Evolutionary conservation across 345 rosid genomes (phyloP), one percentile per base, ranked within the genome.

Genomic region (Rubroshorea leprosula): DNA sequence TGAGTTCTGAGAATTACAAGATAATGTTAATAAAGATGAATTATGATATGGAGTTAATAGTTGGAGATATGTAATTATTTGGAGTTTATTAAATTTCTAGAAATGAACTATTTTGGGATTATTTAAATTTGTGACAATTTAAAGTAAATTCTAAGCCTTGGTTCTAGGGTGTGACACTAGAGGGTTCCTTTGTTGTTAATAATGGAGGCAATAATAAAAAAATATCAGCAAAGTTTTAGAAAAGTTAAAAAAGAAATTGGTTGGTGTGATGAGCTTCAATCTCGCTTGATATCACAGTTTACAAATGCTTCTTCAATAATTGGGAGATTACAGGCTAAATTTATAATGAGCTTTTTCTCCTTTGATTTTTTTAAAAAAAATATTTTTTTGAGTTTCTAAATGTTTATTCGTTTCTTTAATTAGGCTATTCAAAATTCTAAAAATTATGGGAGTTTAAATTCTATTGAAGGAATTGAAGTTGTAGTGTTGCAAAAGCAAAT

Each of bases 251-350:
- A 83, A 23, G 83, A 78, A 62, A 77, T 86, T 83, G 73, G 68
- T 3, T 75, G 70, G n/a, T 84, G 98, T 96, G 84, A 76, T 18
- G 72, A 76, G 48, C 72, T 83, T 72, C 98, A 86, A 63, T 71
- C 76, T 68, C 78, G 76, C 55, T 57, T 86, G 58, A 58, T 78
- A 25, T 81, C 84, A 0, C 90, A 73, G 55, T 89, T 79, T 53
- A 57, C 72, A 61, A 83, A 84, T 31, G 90, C 87, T 54, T 80
- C 86, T 66, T 76, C 85, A 23, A 80, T 92, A 62, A 83, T 86
- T 38, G 73, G 73, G 65, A 81, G 96, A 60, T 68, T 92, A 62
- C 83, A 68, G 84, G 96, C 75, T 51, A 11, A 19, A 29, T 29
- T 38, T 26, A 18, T 14, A 12, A 4, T 41, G 17, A 0, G 11